Evolutionary conservation across 345 rosid species (phyloP).

Genomic region (Punica granatum): DNA sequence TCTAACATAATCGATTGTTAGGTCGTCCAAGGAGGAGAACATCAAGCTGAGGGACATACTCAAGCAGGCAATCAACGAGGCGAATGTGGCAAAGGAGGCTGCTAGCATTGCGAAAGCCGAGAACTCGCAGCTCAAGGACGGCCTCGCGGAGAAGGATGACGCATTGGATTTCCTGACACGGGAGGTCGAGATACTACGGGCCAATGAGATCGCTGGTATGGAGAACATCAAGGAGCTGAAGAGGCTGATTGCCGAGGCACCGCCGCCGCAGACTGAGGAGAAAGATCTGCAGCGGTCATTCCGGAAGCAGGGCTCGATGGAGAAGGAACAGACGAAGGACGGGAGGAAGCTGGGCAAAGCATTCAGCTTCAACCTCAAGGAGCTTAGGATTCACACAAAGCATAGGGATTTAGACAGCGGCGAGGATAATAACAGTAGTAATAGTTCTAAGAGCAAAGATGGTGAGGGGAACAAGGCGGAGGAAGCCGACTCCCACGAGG

Average conservation of each 20-base stretch:
- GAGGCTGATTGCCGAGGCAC: slow-evolving; percentile 29
- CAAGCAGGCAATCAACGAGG: slow-evolving; percentile 82
- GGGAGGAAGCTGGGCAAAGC: slow-evolving; percentile 33
- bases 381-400: slow-evolving; percentile 34
- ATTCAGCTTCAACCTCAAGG: slow-evolving; percentile 43
- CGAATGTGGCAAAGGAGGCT: slow-evolving; percentile 83
- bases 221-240: slow-evolving; percentile 61
- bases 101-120: slow-evolving; percentile 62
- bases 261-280: slow-evolving; percentile 8
- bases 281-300: neutral
- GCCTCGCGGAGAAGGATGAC: slow-evolving; percentile 49
- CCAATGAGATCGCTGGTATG: slow-evolving; percentile 45
- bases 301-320: neutral
- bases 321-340: slow-evolving; percentile 12
- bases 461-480: neutral
- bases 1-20: neutral
- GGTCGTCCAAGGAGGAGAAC: slow-evolving; percentile 51
- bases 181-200: slow-evolving; percentile 57
- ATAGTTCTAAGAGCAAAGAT: neutral
- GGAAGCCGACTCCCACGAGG: slow-evolving; percentile 4
- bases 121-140: slow-evolving; percentile 67
- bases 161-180: slow-evolving; percentile 41
- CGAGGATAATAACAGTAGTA: neutral
- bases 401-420: slow-evolving; percentile 20
- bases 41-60: slow-evolving; percentile 63